Evolutionary conservation across 768 basidiomycete species (phyloP).

Genomic region (Paxillus rubicundulus): DNA sequence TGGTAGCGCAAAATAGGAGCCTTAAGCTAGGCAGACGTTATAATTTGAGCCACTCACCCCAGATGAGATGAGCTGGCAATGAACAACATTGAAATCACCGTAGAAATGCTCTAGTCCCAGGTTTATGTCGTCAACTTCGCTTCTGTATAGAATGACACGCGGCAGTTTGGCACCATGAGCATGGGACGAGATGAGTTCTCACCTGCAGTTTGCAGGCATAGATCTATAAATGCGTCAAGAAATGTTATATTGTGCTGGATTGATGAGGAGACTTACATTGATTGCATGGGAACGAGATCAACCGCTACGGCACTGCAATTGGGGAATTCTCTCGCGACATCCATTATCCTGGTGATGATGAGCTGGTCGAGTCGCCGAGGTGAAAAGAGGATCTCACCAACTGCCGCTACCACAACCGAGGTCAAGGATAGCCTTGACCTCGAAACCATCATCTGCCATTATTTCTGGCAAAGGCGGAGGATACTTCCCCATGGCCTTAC

Average conservation of each 20-base stretch:
- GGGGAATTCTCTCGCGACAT: conserved; percentile 71
- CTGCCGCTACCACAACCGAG: conserved; percentile 78
- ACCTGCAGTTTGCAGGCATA: conserved; percentile 75
- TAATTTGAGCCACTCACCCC: conserved; percentile 52
- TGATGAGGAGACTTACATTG: conserved; percentile 44
- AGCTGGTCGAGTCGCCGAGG: neutral
- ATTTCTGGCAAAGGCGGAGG: conserved; percentile 55
- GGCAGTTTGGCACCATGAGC: conserved; percentile 4
- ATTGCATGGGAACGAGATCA: conserved; percentile 79
- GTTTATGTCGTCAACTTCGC: conserved; percentile 83
- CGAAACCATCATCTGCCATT: conserved; percentile 57
- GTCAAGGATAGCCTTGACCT: conserved; percentile 64
- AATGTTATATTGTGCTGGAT: conserved; percentile 11
- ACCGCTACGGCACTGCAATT: conserved; percentile 67
- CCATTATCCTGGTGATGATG: conserved; percentile 61
- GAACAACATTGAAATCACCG: conserved; percentile 73
- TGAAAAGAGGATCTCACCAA: conserved; percentile 47
- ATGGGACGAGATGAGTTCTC: conserved; percentile 10
- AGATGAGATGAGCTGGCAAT: conserved; percentile 66
- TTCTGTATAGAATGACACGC: conserved; percentile 41
- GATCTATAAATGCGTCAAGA: conserved; percentile 37
- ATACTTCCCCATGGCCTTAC: conserved; percentile 65
- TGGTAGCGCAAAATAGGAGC: conserved; percentile 28
- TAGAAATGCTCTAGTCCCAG: conserved; percentile 81
- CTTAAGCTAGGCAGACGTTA: conserved; percentile 9